phyloP scores from a whole-genome alignment of 2,329 filamentous ascomycete species.

The Aplosporella prunicola region DNA sequence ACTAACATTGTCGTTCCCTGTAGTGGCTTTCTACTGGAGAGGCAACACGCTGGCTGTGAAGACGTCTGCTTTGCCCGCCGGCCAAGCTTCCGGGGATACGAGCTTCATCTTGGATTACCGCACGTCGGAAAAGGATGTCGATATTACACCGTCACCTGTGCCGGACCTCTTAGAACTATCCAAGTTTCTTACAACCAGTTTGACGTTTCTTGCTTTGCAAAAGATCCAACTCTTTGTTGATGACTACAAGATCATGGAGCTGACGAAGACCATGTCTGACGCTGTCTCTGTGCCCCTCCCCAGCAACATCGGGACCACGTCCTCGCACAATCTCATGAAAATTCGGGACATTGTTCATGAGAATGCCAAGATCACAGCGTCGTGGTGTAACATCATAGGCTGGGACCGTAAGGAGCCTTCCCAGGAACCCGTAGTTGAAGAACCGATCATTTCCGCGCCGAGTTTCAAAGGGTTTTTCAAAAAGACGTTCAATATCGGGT shows the following conservation, averaged over 20 bases:
- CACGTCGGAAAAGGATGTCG: constrained; percentile 40
- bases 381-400: constrained; percentile 77
- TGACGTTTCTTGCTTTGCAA: constrained; percentile 89
- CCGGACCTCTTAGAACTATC: constrained; percentile 78
- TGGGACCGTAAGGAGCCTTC: constrained; percentile 52
- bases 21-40: constrained; percentile 96
- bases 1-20: not conserved
- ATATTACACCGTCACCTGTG: constrained; percentile 52
- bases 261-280: constrained; percentile 80
- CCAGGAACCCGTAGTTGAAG: constrained; percentile 1
- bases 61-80: constrained; percentile 62
- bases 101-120: constrained; percentile 93
- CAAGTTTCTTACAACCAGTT: constrained; percentile 86
- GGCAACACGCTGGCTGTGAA: constrained; percentile 94
- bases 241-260: constrained; percentile 66
- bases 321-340: constrained; percentile 82
- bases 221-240: constrained; percentile 86
- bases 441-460: not conserved
- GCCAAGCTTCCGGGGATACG: constrained; percentile 60
- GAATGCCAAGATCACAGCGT: constrained; percentile 84
- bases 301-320: constrained; percentile 68
- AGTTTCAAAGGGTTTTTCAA: constrained; percentile 31
- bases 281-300: constrained; percentile 64
- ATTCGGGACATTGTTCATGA: constrained; percentile 72
- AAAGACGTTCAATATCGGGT: constrained; percentile 22